Percentiles rank a stretch among this genome's conserved stretches.
Evolutionary conservation across 331 rosid genomes (phyloP).

Genomic region (Prunus yedoensis): DNA sequence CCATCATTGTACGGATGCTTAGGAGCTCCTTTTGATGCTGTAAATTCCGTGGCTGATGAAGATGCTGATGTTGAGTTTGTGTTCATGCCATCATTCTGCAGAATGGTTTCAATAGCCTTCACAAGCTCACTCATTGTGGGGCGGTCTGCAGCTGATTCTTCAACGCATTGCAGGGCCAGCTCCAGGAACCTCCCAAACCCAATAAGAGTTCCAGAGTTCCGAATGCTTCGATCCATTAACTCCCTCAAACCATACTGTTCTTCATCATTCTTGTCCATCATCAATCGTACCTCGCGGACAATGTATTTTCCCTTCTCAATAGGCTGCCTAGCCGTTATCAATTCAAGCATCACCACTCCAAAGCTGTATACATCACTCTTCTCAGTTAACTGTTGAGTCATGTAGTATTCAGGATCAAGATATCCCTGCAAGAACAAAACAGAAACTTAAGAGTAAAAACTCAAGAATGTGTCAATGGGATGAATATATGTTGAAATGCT

Average conservation of each 20-base stretch:
- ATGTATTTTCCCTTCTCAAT: constrained; percentile 85
- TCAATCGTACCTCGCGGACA: constrained; percentile 62
- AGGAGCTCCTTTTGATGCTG: constrained; percentile 39
- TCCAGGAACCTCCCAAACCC: constrained; percentile 79
- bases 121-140: constrained; percentile 95
- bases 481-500: too few relatives aligned
- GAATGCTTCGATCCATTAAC: constrained; percentile 63
- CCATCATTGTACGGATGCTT: constrained; percentile 73
- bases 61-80: constrained; percentile 86
- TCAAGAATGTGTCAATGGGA: too few relatives aligned
- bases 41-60: constrained; percentile 90
- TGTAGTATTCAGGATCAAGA: too few relatives aligned
- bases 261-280: constrained; percentile 55
- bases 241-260: constrained; percentile 61
- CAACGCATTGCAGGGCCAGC: constrained; percentile 79
- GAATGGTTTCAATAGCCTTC: constrained; percentile 63
- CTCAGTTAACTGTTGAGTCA: too few relatives aligned
- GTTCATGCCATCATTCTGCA: constrained; percentile 83
- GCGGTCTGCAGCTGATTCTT: constrained; percentile 76
- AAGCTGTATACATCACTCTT: neutral
- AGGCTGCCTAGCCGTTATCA: constrained; percentile 75
- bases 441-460: too few relatives aligned
- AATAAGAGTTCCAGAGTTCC: constrained; percentile 41
- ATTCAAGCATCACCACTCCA: constrained; percentile 67
- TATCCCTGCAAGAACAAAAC: too few relatives aligned